These are phyloP conservation scores for Paraglomus brasilianum DNA, from an alignment of 192 early-diverging fungal species.

Conservation along the genomic window DNA sequence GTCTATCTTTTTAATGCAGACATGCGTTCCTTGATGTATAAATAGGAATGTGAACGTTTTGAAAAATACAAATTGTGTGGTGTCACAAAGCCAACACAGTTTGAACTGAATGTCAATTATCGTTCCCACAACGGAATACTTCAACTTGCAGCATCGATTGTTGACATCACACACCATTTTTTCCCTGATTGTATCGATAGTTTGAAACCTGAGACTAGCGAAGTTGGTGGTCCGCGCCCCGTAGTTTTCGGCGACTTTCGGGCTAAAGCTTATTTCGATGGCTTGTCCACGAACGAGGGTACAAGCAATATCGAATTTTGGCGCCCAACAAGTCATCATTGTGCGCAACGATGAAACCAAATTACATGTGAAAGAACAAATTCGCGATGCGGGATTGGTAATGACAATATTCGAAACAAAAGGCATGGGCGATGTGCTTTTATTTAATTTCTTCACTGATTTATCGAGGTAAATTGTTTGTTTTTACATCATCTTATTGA, in stretches of 20 bases:
- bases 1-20: constrained; percentile 1
- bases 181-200: constrained; percentile 20
- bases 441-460: constrained; percentile 29
- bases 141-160: constrained; percentile 20
- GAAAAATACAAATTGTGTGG: background rate
- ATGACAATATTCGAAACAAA: constrained; percentile 20
- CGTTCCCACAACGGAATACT: constrained; percentile 27
- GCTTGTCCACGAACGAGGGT: background rate
- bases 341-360: constrained; percentile 11
- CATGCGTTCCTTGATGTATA: constrained; percentile 3
- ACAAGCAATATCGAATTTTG: constrained; percentile 14
- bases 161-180: constrained; percentile 1
- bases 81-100: background rate
- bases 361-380: background rate
- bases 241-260: background rate
- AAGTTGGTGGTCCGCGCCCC: constrained; percentile 10
- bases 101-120: constrained; percentile 20
- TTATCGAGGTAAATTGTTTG: constrained; percentile 18
- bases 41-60: constrained; percentile 6
- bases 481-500: background rate
- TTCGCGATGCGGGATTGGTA: constrained; percentile 6
- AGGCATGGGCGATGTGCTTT: constrained; percentile 23
- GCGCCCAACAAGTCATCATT: constrained; percentile 21
- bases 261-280: background rate
- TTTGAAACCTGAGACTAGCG: background rate